Evolutionary conservation across 1,284 basidiomycete genomes (phyloP), one percentile per base, ranked within the genome.

Genomic region (Ganoderma multipileum): DNA sequence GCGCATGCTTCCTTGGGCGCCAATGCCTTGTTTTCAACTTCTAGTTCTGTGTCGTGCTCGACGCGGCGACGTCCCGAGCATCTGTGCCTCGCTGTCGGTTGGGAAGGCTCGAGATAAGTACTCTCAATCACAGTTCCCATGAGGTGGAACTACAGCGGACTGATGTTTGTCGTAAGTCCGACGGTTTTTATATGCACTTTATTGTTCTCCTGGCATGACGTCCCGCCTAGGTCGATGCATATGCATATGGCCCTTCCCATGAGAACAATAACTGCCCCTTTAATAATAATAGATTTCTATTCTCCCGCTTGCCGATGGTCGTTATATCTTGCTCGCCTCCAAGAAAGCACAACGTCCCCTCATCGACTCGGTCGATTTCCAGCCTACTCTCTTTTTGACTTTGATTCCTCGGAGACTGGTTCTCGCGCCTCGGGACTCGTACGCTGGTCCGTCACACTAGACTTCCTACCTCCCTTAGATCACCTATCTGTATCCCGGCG

Each of bases 351-450:
- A 38, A 60, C 26, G 28, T 9, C 26, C n/a, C 59, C 26, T 9
- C 63, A 67, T 71, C 67, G 70, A 68, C 70, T 64, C 44, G 28
- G 63, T 68, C 67, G 70, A 57, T 68, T 71, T 41, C 41, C 36
- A 41, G 54, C 65, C 39, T 63, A 55, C 65, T 39, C 61, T 44
- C 55, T 16, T 47, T 59, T 33, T 44, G 30, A 61, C 41, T 39
- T 64, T 41, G 60, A 39, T 28, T 39, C 33, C 64, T 66, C 55
- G 41, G 67, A 71, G 70, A 68, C 70, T 54, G 70, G 70, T 67
- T 68, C 67, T 67, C 70, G 39, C 39, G 36, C 26, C 65, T 65
- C 23, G 14, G 28, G 60, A 47, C 38, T 39, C 50, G 18, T 39
- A 54, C 67, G 68, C 70, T 69, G 66, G 67, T 47, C 67, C 65